These are phyloP conservation scores for Xylariaceae sp. DNA, from an alignment of 2,329 filamentous ascomycete species.

Conservation along the genomic window DNA sequence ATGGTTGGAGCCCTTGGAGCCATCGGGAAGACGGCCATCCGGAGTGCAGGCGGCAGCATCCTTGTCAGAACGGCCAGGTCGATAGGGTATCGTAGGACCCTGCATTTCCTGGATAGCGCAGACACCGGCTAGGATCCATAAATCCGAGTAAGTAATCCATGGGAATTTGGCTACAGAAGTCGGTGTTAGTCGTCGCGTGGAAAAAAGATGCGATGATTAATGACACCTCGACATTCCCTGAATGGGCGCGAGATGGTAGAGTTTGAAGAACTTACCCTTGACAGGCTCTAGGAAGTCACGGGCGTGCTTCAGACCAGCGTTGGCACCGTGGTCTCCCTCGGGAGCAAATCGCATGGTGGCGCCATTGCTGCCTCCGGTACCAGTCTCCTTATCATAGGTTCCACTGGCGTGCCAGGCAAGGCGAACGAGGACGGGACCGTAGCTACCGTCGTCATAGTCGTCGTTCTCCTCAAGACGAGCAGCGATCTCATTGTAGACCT, in stretches of 20 bases:
- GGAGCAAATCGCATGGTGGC: conserved; percentile 96
- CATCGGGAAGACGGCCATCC: conserved; percentile 87
- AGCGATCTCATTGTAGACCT: conserved; percentile 90
- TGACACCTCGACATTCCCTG: no score
- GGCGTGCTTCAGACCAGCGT: conserved; percentile 84
- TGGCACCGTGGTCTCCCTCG: conserved; percentile 89
- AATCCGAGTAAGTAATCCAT: conserved; percentile 95
- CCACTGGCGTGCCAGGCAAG: conserved; percentile 94
- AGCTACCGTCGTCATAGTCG: conserved; percentile 96
- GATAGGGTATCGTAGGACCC: conserved; percentile 85
- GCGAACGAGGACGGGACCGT: conserved; percentile 87
- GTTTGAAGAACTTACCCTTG: conserved; percentile 68
- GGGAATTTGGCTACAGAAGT: conserved; percentile 72
- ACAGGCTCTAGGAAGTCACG: conserved; percentile 93
- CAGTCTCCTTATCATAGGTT: conserved; percentile 87
- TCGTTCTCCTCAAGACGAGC: conserved; percentile 82
- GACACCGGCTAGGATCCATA: conserved; percentile 91
- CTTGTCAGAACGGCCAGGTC: conserved; percentile 81
- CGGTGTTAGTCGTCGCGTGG: conserved; percentile 13
- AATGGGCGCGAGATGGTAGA: no score
- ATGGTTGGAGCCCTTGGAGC: conserved; percentile 76
- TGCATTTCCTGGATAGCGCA: conserved; percentile 94
- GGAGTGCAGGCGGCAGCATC: conserved; percentile 88
- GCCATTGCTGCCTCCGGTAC: conserved; percentile 92
- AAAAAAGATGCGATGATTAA: no score